Evolutionary conservation across 2,329 filamentous ascomycete species (phyloP).

Genomic region (Zopfia rhizophila): DNA sequence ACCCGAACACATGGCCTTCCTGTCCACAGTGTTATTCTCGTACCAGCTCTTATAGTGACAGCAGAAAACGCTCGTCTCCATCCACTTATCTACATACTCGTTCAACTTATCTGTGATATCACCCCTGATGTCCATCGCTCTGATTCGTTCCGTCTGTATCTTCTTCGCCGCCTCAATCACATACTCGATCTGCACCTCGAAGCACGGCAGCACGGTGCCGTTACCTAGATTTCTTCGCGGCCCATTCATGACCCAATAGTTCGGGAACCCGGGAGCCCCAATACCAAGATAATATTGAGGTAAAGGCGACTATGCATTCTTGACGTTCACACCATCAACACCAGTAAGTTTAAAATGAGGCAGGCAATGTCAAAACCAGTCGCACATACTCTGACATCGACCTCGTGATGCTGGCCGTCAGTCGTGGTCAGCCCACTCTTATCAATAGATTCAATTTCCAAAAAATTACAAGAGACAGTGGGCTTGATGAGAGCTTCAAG

Average conservation of each 20-base stretch:
- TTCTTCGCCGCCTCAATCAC: slow-evolving; percentile 11
- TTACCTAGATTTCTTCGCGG: slow-evolving; percentile 10
- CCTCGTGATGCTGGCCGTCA: slow-evolving; percentile 66
- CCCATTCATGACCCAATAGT: slow-evolving; percentile 28
- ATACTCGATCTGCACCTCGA: slow-evolving; percentile 15
- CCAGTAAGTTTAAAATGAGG: slow-evolving; percentile 50
- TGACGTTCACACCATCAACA: too few relatives aligned
- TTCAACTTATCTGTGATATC: slow-evolving; percentile 9
- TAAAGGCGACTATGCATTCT: too few relatives aligned
- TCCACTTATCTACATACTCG: slow-evolving; percentile 16
- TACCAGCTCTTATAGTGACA: slow-evolving; percentile 16
- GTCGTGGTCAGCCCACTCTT: slow-evolving; percentile 68
- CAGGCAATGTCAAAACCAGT: slow-evolving; percentile 55
- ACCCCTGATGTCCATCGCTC: slow-evolving; percentile 4
- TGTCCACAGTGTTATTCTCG: slow-evolving; percentile 16
- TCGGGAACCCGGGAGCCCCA: slow-evolving; percentile 40
- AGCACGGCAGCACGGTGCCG: slow-evolving; percentile 11
- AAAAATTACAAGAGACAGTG: slow-evolving; percentile 71
- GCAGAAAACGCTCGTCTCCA: slow-evolving; percentile 3
- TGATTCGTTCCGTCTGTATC: slow-evolving; percentile 15
- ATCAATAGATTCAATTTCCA: slow-evolving; percentile 68
- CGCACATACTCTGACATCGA: slow-evolving; percentile 67
- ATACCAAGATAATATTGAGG: slow-evolving; percentile 39
- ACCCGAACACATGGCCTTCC: slow-evolving; percentile 15
- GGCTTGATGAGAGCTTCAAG: slow-evolving; percentile 70